Conservation (phyloP, 2,329 filamentous ascomycete species). For the Exophiala sideris region DNA sequence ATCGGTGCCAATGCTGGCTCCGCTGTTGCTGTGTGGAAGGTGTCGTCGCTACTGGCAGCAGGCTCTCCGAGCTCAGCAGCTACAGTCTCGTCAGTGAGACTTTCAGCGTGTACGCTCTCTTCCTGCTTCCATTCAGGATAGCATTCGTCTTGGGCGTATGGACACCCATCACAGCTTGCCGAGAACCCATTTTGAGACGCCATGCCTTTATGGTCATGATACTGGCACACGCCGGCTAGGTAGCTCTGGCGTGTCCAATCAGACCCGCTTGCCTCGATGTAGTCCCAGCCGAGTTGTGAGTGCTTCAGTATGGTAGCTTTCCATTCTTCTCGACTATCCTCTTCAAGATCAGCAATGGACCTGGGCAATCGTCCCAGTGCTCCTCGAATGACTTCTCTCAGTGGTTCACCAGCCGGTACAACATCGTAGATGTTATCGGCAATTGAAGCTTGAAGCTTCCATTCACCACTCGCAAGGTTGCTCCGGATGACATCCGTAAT, state of each 20-base stretch:
- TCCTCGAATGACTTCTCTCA: slow-evolving; percentile 21
- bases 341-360: not conserved
- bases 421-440: slow-evolving; percentile 22
- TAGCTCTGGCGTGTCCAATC: slow-evolving; percentile 21
- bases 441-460: slow-evolving; percentile 13
- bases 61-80: not conserved
- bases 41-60: not conserved
- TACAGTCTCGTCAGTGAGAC: not conserved
- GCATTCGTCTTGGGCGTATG: slow-evolving; percentile 20
- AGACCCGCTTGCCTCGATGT: slow-evolving; percentile 10
- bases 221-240: slow-evolving; percentile 16
- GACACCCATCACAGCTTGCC: slow-evolving; percentile 17
- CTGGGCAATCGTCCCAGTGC: slow-evolving; percentile 16
- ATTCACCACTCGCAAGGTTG: slow-evolving; percentile 19
- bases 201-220: slow-evolving; percentile 20
- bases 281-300: slow-evolving; percentile 18
- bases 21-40: not conserved
- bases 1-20: not conserved
- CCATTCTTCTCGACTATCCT: slow-evolving; percentile 16
- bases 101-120: not conserved
- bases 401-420: slow-evolving; percentile 8
- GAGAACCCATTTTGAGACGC: slow-evolving; percentile 1
- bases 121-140: slow-evolving; percentile 16
- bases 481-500: slow-evolving; percentile 19
- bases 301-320: slow-evolving; percentile 17